These are phyloP conservation scores for Aeschynomene evenia DNA, from an alignment of 306 rosid genomes.

Conservation along the genomic window DNA sequence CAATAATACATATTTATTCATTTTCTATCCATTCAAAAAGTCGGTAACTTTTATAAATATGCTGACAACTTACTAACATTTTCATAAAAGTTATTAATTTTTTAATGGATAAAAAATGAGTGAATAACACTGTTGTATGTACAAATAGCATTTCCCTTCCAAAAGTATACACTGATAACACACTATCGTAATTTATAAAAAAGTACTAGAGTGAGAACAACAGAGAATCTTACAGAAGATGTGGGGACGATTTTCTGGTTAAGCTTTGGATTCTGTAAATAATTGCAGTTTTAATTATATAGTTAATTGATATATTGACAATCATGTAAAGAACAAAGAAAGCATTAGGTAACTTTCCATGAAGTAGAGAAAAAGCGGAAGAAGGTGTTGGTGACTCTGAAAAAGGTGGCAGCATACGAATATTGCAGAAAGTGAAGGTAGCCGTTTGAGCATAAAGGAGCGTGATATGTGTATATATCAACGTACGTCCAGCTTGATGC, in stretches of 20 bases:
- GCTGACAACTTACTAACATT: too few relatives aligned
- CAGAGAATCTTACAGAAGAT: neutral
- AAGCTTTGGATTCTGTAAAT: neutral
- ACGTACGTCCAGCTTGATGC: neutral
- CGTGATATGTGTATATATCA: neutral
- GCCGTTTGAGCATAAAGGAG: conserved; percentile 35
- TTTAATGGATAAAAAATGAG: too few relatives aligned
- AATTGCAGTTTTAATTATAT: neutral
- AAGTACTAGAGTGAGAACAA: neutral
- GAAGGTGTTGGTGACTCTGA: neutral
- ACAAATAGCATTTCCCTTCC: too few relatives aligned
- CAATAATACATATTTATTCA: too few relatives aligned
- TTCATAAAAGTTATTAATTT: too few relatives aligned
- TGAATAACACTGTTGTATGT: too few relatives aligned
- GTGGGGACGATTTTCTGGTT: neutral
- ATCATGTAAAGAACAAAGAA: neutral
- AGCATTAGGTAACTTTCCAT: neutral
- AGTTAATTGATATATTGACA: neutral
- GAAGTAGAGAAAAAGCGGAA: conserved; percentile 1
- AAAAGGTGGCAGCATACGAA: conserved; percentile 7
- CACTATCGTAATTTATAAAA: neutral
- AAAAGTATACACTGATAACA: too few relatives aligned
- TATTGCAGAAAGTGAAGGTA: neutral
- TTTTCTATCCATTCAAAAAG: too few relatives aligned
- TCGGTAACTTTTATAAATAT: too few relatives aligned